Evolutionary conservation across 257 asterid genomes (phyloP).

Genomic region (Scutellaria galericulata): DNA sequence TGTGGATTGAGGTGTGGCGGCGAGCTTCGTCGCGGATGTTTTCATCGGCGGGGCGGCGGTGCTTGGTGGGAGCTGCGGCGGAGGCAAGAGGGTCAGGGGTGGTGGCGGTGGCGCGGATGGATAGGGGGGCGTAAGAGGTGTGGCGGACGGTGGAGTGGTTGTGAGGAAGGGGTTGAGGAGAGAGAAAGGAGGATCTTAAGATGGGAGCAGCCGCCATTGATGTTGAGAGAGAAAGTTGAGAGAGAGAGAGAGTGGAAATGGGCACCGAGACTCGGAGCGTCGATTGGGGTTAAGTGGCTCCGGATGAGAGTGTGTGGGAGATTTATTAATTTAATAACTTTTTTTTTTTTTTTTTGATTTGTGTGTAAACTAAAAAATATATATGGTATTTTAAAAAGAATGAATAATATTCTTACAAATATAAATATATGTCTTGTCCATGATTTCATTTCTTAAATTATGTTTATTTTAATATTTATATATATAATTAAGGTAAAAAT

Average conservation of each 20-base stretch:
- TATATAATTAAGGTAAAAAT: too few relatives aligned
- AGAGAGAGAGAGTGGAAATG: neutral
- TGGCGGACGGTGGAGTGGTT: slow-evolving; percentile 37
- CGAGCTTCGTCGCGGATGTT: slow-evolving; percentile 92
- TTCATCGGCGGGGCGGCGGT: slow-evolving; percentile 71
- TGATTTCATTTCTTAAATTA: too few relatives aligned
- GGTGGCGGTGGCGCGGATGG: slow-evolving; percentile 52
- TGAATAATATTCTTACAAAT: too few relatives aligned
- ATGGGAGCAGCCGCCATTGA: slow-evolving; percentile 74
- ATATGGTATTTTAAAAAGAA: too few relatives aligned
- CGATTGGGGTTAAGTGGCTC: neutral
- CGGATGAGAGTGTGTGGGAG: slow-evolving; percentile 2
- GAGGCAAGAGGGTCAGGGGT: slow-evolving; percentile 43
- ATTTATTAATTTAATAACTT: too few relatives aligned
- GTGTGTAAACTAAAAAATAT: too few relatives aligned
- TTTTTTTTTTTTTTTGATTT: too few relatives aligned
- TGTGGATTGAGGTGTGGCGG: slow-evolving; percentile 59
- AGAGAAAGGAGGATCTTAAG: slow-evolving; percentile 65
- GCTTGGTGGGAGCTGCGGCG: slow-evolving; percentile 45
- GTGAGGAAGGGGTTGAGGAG: slow-evolving; percentile 48
- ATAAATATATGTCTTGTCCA: too few relatives aligned
- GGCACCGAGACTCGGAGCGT: slow-evolving; percentile 19
- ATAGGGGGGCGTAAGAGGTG: slow-evolving; percentile 31
- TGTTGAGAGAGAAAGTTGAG: slow-evolving; percentile 25
- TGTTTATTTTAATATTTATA: too few relatives aligned